A percentile compares a stretch with the other conserved stretches of the same genome.
phyloP scores from a whole-genome alignment of 192 early-diverging fungal species.

The Linnemannia zychae region DNA sequence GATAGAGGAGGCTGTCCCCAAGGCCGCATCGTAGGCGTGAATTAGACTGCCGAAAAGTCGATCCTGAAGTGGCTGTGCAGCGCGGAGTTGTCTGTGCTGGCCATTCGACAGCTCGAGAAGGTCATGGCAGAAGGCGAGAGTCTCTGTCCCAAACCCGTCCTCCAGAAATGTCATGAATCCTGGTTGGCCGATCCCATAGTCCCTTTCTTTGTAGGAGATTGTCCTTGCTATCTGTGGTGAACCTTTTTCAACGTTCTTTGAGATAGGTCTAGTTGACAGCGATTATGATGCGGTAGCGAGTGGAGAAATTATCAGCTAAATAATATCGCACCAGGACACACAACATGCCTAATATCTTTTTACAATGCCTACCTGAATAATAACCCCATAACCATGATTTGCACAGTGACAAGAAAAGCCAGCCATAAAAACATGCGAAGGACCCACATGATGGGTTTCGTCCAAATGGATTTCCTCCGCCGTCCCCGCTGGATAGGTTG shows the following conservation, averaged over 20 bases:
- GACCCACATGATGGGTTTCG: background rate
- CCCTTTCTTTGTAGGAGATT: background rate
- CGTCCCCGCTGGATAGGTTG: background rate
- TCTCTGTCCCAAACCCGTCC: slow-evolving; percentile 11
- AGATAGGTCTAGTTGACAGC: background rate
- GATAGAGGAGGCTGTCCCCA: background rate
- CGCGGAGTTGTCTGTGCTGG: background rate
- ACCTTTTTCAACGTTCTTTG: background rate
- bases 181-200: background rate
- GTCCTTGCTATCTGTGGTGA: background rate
- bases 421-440: slow-evolving; percentile 7
- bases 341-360: no score
- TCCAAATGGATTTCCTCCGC: background rate
- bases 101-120: background rate
- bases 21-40: background rate
- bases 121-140: background rate
- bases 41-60: background rate
- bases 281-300: no score
- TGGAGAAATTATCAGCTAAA: no score
- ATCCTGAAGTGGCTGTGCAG: background rate
- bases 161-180: slow-evolving; percentile 1
- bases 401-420: background rate
- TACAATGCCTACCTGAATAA: background rate
- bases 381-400: background rate
- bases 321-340: no score